Evolutionary conservation across 2,329 filamentous ascomycete genomes (phyloP), one percentile per base, ranked within the genome.

Genomic region (Stagonosporopsis tanaceti): DNA sequence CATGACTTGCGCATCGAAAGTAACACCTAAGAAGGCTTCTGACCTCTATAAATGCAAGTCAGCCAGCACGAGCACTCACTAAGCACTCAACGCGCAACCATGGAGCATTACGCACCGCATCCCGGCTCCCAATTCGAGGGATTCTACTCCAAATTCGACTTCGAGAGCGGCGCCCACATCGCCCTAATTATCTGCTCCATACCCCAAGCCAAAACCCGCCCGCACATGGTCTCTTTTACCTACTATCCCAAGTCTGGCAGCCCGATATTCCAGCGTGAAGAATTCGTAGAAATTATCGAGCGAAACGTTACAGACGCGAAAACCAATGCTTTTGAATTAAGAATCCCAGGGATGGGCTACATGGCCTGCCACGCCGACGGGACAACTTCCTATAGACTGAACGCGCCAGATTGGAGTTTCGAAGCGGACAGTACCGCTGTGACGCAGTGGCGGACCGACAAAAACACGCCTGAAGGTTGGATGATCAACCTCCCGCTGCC

Each of bases 81-180:
- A 11, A 39, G 14, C 34, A 27, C 32, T 28, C n/a, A 37, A 9
- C 12, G 22, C 17, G 35, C 30, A 39, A 37, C 14, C 47, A 79
- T 79, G 75, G 74, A 82, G 54, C 78, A 81, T 61, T 76, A 70
- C 52, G 72, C 71, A 6, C 81, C 81, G 2, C 81, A 83, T 58
- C 62, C 62, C 1, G 61, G 52, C 32, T 66, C 79, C 27, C 71
- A 70, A 30, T 83, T 84, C 62, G 81, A 84, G 68, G 81, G 81
- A 34, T 82, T 77, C 68, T 83, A 83, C 69, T 80, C 78, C 58
- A 82, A 82, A 60, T 82, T 83, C 65, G 71, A 76, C 50, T 75
- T 83, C 6, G 75, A 77, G 15, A 80, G 78, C 3, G 79, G 80
- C 57, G 74, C 76, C 4, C 77, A 81, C 53, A 71, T 84, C 7